A percentile compares a stretch with the other conserved stretches of the same genome.
phyloP scores from a whole-genome alignment of 2,329 filamentous ascomycete species.

The Grosmannia huntii region DNA sequence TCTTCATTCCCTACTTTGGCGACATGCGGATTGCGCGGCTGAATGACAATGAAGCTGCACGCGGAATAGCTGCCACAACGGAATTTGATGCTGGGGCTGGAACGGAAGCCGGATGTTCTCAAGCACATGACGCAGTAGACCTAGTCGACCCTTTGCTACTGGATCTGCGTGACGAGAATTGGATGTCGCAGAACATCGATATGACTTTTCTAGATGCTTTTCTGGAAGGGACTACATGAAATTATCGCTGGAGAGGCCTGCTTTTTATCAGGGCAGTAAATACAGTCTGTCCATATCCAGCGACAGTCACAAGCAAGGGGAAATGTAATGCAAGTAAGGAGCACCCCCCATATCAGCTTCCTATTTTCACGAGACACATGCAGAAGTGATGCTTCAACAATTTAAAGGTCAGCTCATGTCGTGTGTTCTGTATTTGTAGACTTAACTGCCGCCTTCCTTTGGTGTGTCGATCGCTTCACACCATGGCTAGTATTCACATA shows the following conservation, averaged over 20 bases:
- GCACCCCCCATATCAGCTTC: neutral
- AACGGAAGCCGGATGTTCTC: neutral
- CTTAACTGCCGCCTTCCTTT: neutral
- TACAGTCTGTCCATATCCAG: neutral
- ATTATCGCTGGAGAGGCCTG: neutral
- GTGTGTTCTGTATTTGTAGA: neutral
- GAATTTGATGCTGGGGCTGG: neutral
- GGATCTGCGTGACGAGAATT: neutral
- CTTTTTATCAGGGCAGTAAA: neutral
- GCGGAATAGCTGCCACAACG: neutral
- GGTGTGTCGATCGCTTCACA: too few relatives aligned
- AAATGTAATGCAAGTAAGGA: too few relatives aligned
- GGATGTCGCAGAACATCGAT: neutral
- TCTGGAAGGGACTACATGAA: neutral
- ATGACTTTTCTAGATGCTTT: constrained; percentile 1
- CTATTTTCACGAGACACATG: too few relatives aligned
- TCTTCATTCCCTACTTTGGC: neutral
- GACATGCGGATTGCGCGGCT: neutral
- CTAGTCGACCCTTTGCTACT: neutral
- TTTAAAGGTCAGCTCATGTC: neutral
- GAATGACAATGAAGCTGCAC: neutral
- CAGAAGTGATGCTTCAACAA: neutral
- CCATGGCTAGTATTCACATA: neutral
- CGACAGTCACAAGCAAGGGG: too few relatives aligned
- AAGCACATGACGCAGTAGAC: neutral